A percentile compares a stretch with the other conserved stretches of the same genome.
These are phyloP conservation scores for Silene coronaria DNA, from an alignment of 179 eudicot genomes.

Conservation along the genomic window DNA sequence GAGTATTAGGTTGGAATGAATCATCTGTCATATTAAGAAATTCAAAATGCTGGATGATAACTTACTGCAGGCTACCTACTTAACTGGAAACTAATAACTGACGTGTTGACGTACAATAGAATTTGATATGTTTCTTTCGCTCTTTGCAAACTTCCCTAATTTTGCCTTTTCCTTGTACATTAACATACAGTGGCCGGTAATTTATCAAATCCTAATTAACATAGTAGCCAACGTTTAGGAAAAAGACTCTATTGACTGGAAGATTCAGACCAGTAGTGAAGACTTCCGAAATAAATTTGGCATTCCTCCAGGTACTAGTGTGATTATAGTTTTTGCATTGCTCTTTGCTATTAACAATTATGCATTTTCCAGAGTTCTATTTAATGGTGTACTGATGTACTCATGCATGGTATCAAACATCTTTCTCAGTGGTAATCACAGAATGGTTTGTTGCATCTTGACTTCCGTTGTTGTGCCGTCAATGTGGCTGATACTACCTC, in stretches of 20 bases:
- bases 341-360: background rate
- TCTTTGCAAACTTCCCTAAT: background rate
- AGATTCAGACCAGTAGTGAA: conserved; percentile 46
- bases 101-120: background rate
- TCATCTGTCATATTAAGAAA: background rate
- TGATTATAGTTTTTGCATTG: background rate
- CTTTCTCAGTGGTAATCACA: background rate
- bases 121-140: background rate
- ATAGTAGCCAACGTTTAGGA: conserved; percentile 27
- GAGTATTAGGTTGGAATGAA: background rate
- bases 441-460: background rate
- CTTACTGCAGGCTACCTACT: background rate
- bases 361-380: background rate
- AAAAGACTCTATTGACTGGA: conserved; percentile 33
- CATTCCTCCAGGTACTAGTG: conserved; percentile 55
- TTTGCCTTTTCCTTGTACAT: background rate
- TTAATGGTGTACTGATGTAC: background rate
- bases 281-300: conserved; percentile 45
- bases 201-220: conserved; percentile 8
- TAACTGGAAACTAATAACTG: background rate
- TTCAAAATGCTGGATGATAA: background rate
- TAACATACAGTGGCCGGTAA: conserved; percentile 1
- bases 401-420: too few relatives aligned
- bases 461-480: background rate
- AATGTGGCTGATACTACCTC: background rate